These are phyloP conservation scores for Aspergillus campestris DNA, from an alignment of 495 filamentous ascomycete species.

Conservation along the genomic window DNA sequence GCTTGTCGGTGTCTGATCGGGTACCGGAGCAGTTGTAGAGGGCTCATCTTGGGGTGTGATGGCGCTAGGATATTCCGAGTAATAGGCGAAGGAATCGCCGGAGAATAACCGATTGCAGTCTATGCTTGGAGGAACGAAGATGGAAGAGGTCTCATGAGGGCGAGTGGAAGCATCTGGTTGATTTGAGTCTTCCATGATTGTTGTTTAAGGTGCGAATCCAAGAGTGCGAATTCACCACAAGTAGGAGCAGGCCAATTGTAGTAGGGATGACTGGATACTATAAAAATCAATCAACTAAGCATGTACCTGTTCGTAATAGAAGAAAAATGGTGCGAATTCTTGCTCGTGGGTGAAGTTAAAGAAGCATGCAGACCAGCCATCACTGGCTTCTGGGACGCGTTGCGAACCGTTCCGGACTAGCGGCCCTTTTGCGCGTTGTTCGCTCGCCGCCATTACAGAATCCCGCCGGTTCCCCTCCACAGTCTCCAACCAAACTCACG, in stretches of 20 bases:
- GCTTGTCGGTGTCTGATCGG: not conserved
- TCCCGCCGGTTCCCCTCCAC: constrained; percentile 23
- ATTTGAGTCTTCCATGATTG: constrained; percentile 4
- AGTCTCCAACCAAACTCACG: not conserved
- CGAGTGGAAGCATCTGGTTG: not conserved
- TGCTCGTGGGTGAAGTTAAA: no score
- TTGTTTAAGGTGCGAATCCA: not conserved
- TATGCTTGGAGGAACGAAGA: constrained; percentile 78
- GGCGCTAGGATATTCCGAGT: constrained; percentile 57
- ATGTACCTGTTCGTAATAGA: no score
- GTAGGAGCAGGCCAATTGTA: not conserved
- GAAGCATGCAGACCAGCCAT: no score
- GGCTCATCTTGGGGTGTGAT: constrained; percentile 32
- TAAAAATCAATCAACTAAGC: no score
- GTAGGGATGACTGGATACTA: no score
- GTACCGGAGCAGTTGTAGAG: constrained; percentile 5
- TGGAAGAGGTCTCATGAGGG: constrained; percentile 16
- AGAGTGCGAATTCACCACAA: not conserved
- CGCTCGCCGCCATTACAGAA: constrained; percentile 21
- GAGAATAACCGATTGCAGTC: constrained; percentile 48
- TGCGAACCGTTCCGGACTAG: constrained; percentile 32
- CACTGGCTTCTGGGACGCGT: constrained; percentile 23
- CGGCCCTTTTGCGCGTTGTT: constrained; percentile 25
- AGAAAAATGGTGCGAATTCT: no score
- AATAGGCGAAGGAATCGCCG: constrained; percentile 78